Evolutionary conservation across 495 filamentous ascomycete genomes (phyloP), one percentile per base, ranked within the genome.

Genomic region (Penicillium turbatum): DNA sequence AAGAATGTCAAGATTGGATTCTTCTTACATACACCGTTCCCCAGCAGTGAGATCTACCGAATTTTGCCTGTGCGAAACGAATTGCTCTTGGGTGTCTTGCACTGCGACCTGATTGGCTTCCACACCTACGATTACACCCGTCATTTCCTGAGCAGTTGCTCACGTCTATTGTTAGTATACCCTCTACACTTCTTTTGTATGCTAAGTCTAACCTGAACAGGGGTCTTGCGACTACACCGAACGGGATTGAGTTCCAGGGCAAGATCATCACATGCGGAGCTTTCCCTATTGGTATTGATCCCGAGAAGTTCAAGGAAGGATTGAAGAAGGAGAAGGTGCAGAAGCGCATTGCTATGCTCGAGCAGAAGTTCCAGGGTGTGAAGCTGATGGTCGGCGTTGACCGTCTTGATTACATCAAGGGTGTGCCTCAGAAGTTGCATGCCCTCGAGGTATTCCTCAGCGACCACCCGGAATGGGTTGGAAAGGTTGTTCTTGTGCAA

Each of bases 301-400:
- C 93, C 0, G 90, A 96, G 49, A 96, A 96, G 69, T 97, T 98
- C 68, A 82, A 84, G 51, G 88, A 96, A 50, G 89, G 86, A 0
- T 73, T 98, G 27, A 79, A 92, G 73, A 90, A 91, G 62, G 82
- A 84, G 15, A 87, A 84, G 54, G 90, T 98, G 1, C 85, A 91
- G 61, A 86, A 90, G 60, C 89, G 92, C 32, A 96, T 98, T 56
- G 84, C 86, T 0, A 80, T 84, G 17, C 75, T 98, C 3, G 84
- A 90, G 60, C 86, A 87, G 59, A 96, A 96, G 68, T 98, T 97
- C 66, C 86, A 95, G 55, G 93, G 92, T 48, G 89, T 95, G 48
- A 97, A 96, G 75, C 74, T 98, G 32, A 96, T 98, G 64, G 92
- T 98, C 15, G 92, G 92, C 36, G 92, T 98, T 29, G 92, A 98